Percentiles rank a stretch among this genome's conserved stretches.
phyloP scores from a whole-genome alignment of 2,329 filamentous ascomycete species.

The Colletotrichum sp. region DNA sequence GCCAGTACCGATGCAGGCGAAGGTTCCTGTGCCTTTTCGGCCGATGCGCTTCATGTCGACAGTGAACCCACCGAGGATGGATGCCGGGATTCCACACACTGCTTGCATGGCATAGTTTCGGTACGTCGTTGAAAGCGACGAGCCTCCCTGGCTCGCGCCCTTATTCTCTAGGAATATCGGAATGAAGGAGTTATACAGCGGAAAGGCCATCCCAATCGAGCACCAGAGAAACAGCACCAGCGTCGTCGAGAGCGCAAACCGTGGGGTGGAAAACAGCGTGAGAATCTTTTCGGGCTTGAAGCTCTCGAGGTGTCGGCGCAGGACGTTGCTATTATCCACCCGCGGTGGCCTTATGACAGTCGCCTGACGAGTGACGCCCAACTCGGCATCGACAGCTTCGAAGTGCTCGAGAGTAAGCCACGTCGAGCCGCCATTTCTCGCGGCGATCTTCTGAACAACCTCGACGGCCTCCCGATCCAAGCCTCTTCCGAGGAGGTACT shows the following conservation, averaged over 20 bases:
- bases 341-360: slow-evolving; percentile 25
- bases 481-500: slow-evolving; percentile 41
- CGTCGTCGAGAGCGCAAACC: slow-evolving; percentile 51
- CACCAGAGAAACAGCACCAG: slow-evolving; percentile 62
- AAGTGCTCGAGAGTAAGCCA: slow-evolving; percentile 29
- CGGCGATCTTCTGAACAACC: slow-evolving; percentile 44
- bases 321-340: slow-evolving; percentile 5
- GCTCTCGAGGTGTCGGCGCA: slow-evolving; percentile 57
- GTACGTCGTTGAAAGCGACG: slow-evolving; percentile 9
- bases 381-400: slow-evolving; percentile 19
- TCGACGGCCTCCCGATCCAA: slow-evolving; percentile 44
- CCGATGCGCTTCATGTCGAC: slow-evolving; percentile 26
- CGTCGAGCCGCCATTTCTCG: slow-evolving; percentile 26
- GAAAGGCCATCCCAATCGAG: slow-evolving; percentile 62
- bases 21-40: slow-evolving; percentile 23
- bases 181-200: slow-evolving; percentile 59
- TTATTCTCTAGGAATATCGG: slow-evolving; percentile 32
- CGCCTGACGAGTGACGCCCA: slow-evolving; percentile 15
- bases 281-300: slow-evolving; percentile 55
- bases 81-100: slow-evolving; percentile 24
- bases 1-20: slow-evolving; percentile 24
- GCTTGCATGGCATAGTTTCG: slow-evolving; percentile 28
- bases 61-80: slow-evolving; percentile 12
- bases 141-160: slow-evolving; percentile 19
- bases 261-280: slow-evolving; percentile 56